Evolutionary conservation across 2,329 filamentous ascomycete genomes (phyloP).

Genomic region (Keithomyces neogunnii): DNA sequence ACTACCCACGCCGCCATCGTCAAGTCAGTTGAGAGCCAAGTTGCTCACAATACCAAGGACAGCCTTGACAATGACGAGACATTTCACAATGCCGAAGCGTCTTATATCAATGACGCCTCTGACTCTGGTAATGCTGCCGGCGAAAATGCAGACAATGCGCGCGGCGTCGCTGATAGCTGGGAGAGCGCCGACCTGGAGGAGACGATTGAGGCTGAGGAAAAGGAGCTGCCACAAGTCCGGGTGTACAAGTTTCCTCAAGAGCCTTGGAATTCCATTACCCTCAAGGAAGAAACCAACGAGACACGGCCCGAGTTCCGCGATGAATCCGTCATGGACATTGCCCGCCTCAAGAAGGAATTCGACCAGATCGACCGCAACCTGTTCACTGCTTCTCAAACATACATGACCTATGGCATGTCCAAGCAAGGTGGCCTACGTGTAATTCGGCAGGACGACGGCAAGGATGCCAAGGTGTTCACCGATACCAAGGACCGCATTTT

Average conservation of each 20-base stretch:
- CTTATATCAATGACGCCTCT: conserved; percentile 38
- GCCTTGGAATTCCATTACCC: conserved; percentile 84
- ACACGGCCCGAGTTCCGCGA: conserved; percentile 60
- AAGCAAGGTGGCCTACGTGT: conserved; percentile 90
- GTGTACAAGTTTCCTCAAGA: conserved; percentile 97
- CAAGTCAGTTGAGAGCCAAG: conserved; percentile 11
- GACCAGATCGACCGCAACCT: conserved; percentile 94
- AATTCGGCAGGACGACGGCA: conserved; percentile 88
- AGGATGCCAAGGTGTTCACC: conserved; percentile 85
- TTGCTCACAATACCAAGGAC: conserved; percentile 32
- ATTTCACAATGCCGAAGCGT: conserved; percentile 32
- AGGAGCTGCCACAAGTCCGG: conserved; percentile 56
- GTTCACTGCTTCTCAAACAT: conserved; percentile 79
- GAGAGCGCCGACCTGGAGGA: conserved; percentile 75
- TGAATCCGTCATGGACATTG: conserved; percentile 83
- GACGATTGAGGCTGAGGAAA: conserved; percentile 57
- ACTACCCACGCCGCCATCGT: not conserved
- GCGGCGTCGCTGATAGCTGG: conserved; percentile 75
- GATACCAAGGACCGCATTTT: conserved; percentile 90
- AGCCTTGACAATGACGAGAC: conserved; percentile 44
- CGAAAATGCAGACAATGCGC: conserved; percentile 52
- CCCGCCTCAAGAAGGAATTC: conserved; percentile 92
- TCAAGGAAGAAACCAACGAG: conserved; percentile 50
- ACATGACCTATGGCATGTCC: conserved; percentile 89
- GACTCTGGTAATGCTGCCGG: conserved; percentile 40